A percentile compares a stretch with the other conserved stretches of the same genome.
Conservation (phyloP, 2,329 filamentous ascomycete genomes). For the Ophiognomonia clavigignenti-juglandacearum region DNA sequence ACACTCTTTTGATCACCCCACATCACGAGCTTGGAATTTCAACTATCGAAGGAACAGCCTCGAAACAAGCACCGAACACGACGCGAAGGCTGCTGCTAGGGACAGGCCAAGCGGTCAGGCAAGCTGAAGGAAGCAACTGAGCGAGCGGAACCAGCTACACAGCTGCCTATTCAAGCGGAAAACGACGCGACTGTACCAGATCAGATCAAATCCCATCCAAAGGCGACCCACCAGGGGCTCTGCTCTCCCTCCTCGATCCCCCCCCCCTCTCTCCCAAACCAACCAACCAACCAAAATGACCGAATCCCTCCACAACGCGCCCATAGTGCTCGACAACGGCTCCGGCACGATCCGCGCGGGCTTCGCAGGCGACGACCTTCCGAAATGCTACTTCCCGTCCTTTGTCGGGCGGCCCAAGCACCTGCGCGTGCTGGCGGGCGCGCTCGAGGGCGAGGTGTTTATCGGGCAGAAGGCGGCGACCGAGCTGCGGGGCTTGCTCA, state of each 20-base stretch:
- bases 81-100: neutral
- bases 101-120: neutral
- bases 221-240: too few species aligned
- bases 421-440: constrained; percentile 88
- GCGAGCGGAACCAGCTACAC: neutral
- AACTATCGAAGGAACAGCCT: too few species aligned
- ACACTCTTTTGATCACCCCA: neutral
- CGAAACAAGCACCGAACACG: neutral
- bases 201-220: neutral
- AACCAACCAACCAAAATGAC: too few species aligned
- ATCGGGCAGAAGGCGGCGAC: constrained; percentile 86
- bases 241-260: too few species aligned
- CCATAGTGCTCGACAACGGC: constrained; percentile 98
- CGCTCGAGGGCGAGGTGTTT: constrained; percentile 93
- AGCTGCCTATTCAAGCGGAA: neutral
- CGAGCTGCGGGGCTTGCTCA: constrained; percentile 85
- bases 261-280: too few species aligned
- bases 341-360: constrained; percentile 96
- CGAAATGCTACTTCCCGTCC: constrained; percentile 95
- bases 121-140: neutral
- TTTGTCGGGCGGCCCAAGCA: constrained; percentile 97
- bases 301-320: constrained; percentile 82
- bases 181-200: neutral
- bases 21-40: constrained; percentile 8
- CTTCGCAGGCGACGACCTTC: constrained; percentile 92